A percentile compares a stretch with the other conserved stretches of the same genome.
Evolutionary conservation across 2,329 filamentous ascomycete species (phyloP).

Genomic region (Penicillium sp.): DNA sequence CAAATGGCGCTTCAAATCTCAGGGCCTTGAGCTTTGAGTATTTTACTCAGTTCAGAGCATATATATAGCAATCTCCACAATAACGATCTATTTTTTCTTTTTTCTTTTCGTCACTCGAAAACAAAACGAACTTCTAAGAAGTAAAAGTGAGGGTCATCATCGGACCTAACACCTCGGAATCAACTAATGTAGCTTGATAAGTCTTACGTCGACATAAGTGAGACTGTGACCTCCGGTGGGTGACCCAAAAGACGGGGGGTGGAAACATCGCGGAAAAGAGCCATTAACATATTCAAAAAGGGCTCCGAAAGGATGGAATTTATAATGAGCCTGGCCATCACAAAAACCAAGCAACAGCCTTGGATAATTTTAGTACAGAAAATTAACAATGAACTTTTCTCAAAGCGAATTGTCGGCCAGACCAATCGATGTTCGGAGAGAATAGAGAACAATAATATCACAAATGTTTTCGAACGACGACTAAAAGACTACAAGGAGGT

Average conservation of each 20-base stretch:
- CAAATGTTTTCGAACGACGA: too few species aligned
- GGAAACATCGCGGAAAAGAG: neutral
- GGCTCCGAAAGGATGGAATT: neutral
- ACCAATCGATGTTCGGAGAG: too few species aligned
- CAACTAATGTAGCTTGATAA: neutral
- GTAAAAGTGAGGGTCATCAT: too few species aligned
- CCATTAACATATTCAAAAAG: neutral
- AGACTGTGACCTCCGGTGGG: neutral
- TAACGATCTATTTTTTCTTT: slow-evolving; percentile 1
- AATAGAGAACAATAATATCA: too few species aligned
- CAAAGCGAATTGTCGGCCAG: too few species aligned
- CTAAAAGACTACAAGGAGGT: too few species aligned
- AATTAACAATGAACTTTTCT: too few species aligned
- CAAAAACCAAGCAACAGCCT: neutral
- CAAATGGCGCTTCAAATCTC: slow-evolving; percentile 3
- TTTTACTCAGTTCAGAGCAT: neutral
- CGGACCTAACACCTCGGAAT: neutral
- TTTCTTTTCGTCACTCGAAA: neutral
- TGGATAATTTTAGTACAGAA: too few species aligned
- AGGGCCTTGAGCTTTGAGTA: slow-evolving; percentile 22
- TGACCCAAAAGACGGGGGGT: neutral
- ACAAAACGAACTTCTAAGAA: too few species aligned
- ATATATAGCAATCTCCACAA: neutral
- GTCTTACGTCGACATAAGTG: neutral
- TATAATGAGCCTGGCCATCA: neutral